phyloP scores from a whole-genome alignment of 148 eudicot genomes.

The Oxyria digyna region DNA sequence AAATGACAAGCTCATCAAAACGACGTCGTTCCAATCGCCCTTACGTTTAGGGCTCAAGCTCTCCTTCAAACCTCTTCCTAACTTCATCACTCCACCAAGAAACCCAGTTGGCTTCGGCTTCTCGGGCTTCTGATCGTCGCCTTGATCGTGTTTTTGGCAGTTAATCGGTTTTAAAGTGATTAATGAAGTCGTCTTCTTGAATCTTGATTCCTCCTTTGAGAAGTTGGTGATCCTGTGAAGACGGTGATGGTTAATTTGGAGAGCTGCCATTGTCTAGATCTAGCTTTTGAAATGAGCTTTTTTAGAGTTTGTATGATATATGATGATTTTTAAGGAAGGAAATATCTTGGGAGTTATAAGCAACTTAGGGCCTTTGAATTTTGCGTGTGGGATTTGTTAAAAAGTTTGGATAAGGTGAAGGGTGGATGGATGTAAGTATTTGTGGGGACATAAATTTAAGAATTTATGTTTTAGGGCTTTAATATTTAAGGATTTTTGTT shows the following conservation, averaged over 20 bases:
- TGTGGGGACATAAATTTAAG: neutral
- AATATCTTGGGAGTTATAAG: neutral
- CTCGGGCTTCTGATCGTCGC: constrained; percentile 2
- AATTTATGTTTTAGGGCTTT: too few relatives aligned
- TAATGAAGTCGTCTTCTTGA: neutral
- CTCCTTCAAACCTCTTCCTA: constrained; percentile 39
- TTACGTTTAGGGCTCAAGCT: constrained; percentile 67
- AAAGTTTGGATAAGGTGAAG: neutral
- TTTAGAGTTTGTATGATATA: neutral
- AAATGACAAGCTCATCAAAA: constrained; percentile 79
- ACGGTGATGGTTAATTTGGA: neutral
- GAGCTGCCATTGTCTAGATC: neutral
- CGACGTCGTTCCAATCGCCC: constrained; percentile 85
- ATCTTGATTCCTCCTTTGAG: neutral
- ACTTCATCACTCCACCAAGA: constrained; percentile 19
- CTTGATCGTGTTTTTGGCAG: constrained; percentile 1
- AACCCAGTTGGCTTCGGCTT: neutral
- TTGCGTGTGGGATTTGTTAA: neutral
- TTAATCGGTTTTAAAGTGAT: neutral
- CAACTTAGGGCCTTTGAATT: neutral
- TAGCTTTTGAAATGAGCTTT: neutral
- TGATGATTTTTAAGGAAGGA: neutral
- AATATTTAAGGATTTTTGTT: too few relatives aligned
- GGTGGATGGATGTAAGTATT: neutral
- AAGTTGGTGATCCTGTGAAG: neutral